Base-by-base conservation (phyloP, 2,329 filamentous ascomycete genomes). In the Stagonosporopsis rhizophila region DNA sequence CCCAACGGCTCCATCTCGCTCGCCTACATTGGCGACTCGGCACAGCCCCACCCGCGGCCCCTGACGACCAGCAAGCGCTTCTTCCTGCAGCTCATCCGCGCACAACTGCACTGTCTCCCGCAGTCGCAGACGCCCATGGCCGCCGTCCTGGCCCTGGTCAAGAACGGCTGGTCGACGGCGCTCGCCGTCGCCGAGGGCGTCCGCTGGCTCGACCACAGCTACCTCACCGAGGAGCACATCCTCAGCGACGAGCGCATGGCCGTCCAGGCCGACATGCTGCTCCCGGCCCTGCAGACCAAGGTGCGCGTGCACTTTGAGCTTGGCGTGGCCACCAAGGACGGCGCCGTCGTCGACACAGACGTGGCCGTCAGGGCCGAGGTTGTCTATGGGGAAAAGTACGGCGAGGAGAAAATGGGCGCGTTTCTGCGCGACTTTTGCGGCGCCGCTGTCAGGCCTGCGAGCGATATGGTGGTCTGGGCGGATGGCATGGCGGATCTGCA, bases 381-480 rank as follows among this genome's bases (percentile, higher is more conserved):
- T 1, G 79, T 92, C 2, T 95, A 95, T 71, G 91, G 91, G 0
- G 90, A 94, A 76, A 82, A 84, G 57, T 92, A 93, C 73, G 90
- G 91, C 61, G 85, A 87, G 61, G 84, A 81, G 45, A 92, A 91
- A 75, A 88, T 95, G 80, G 80, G 78, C n/a, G 89, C 91, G 52
- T 92, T 90, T 63, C 70, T 95, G 60, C 74, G 79, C 12, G 82
- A 82, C 32, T 81, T 83, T 71, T 77, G 88, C 19, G 76, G 73
- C 0, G 61, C 37, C 2, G 44, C 62, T 17, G 61, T 76, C 2
- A 72, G 62, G 23, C 58, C 59, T 6, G 59, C 58, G 40, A 61
- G 62, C 14, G 71, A 70, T 14, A 72, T 76, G 61, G 65, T 67
- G 15, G 72, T 76, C 3, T 82, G 80, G 78, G 78, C 75, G 4